Percentiles rank a stretch among this genome's conserved stretches.
Evolutionary conservation across 2,329 filamentous ascomycete species (phyloP).

Genomic region (Botrytis galanthina): DNA sequence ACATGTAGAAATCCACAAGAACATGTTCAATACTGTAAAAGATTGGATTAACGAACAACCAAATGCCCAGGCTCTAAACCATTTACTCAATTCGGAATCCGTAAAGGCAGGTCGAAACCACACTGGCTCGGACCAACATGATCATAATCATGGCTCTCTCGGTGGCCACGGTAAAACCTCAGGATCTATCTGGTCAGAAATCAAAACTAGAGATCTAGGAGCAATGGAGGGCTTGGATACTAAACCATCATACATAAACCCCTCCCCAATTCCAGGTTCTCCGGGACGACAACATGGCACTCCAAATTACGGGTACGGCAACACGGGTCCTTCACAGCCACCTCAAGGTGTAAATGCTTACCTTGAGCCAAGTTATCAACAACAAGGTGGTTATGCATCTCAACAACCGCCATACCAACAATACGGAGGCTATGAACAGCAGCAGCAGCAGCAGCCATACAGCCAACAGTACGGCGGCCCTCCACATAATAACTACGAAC

Average conservation of each 20-base stretch:
- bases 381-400: constrained; percentile 24
- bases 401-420: constrained; percentile 23
- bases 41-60: constrained; percentile 73
- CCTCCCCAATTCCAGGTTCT: constrained; percentile 31
- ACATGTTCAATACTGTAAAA: constrained; percentile 86
- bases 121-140: constrained; percentile 42
- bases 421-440: constrained; percentile 10
- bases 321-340: constrained; percentile 24
- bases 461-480: constrained; percentile 21
- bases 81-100: constrained; percentile 76
- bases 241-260: constrained; percentile 33
- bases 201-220: constrained; percentile 56
- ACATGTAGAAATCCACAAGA: constrained; percentile 72
- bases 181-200: constrained; percentile 60
- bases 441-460: constrained; percentile 24
- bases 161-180: constrained; percentile 55
- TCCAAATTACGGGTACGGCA: constrained; percentile 35
- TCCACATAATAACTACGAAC: constrained; percentile 26
- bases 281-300: constrained; percentile 24
- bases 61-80: constrained; percentile 66
- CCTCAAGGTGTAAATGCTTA: constrained; percentile 29
- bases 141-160: constrained; percentile 37
- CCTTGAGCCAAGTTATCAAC: constrained; percentile 26
- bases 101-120: constrained; percentile 85
- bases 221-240: constrained; percentile 53